A percentile compares a stretch with the other conserved stretches of the same genome.
phyloP scores from a whole-genome alignment of 23 red algal genomes.

The Gracilaria gracilis region DNA sequence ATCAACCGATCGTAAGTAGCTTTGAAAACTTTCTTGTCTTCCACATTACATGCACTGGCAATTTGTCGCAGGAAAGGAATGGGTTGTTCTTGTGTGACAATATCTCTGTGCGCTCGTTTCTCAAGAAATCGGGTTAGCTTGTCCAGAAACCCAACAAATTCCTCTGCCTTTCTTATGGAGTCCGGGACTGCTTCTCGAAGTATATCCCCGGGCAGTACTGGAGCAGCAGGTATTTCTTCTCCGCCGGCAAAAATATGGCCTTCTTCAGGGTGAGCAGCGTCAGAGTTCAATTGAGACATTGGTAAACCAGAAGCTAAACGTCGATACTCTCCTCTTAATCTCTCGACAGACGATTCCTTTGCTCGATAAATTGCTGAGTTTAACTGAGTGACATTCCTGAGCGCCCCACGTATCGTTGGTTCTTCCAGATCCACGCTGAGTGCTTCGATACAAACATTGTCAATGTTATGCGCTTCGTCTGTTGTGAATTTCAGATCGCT shows the following conservation, averaged over 20 bases:
- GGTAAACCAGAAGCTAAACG: conserved; percentile 84
- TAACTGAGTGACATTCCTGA: conserved; percentile 82
- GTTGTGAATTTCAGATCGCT: background rate
- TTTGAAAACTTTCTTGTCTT: conserved; percentile 80
- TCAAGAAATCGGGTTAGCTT: conserved; percentile 78
- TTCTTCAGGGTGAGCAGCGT: background rate
- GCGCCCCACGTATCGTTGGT: conserved; percentile 64
- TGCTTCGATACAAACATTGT: conserved; percentile 98
- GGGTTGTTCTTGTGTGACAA: conserved; percentile 70
- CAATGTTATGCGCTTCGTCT: conserved; percentile 99
- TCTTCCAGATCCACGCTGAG: conserved; percentile 87
- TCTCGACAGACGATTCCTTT: conserved; percentile 48
- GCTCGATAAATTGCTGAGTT: conserved; percentile 67
- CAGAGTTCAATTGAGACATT: conserved; percentile 27
- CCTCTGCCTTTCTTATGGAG: conserved; percentile 86
- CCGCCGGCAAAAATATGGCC: conserved; percentile 32
- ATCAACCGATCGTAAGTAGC: conserved; percentile 82
- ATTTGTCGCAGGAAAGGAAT: conserved; percentile 72
- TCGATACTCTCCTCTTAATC: conserved; percentile 86
- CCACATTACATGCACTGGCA: conserved; percentile 37
- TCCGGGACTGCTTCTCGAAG: conserved; percentile 89
- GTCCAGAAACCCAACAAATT: conserved; percentile 87
- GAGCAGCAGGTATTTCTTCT: conserved; percentile 73
- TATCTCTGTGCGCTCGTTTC: conserved; percentile 54
- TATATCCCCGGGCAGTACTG: conserved; percentile 77